Evolutionary conservation across 768 basidiomycete genomes (phyloP).

Genomic region (Mycena olivaceomarginata): DNA sequence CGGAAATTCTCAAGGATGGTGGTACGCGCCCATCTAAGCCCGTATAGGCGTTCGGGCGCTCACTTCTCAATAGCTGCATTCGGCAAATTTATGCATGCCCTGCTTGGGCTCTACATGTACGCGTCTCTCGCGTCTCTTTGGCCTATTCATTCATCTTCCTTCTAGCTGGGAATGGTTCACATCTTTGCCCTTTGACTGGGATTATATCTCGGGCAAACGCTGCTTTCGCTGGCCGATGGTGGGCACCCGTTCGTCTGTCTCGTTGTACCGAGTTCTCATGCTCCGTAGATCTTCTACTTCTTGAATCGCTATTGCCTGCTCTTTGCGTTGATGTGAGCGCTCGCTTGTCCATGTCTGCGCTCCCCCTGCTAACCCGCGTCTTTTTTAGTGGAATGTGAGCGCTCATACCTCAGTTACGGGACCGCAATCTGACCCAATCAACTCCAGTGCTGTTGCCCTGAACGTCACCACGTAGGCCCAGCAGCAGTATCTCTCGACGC

Average conservation of each 20-base stretch:
- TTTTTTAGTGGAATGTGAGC: constrained; percentile 73
- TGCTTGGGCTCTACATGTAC: constrained; percentile 78
- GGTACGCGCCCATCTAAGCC: constrained; percentile 55
- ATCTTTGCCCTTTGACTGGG: constrained; percentile 80
- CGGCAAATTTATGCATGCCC: constrained; percentile 74
- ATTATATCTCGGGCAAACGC: constrained; percentile 73
- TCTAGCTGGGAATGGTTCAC: constrained; percentile 81
- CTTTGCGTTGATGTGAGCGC: constrained; percentile 68
- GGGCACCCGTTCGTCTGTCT: constrained; percentile 34
- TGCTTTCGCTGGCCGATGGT: constrained; percentile 84
- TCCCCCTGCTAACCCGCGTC: not conserved
- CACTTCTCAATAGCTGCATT: constrained; percentile 59
- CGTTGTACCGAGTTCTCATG: constrained; percentile 8
- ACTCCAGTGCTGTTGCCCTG: constrained; percentile 70
- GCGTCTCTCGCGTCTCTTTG: constrained; percentile 45
- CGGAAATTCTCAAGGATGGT: constrained; percentile 67
- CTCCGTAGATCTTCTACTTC: constrained; percentile 78
- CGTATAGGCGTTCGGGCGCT: constrained; percentile 21
- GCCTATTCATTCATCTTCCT: constrained; percentile 32
- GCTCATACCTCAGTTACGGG: constrained; percentile 16
- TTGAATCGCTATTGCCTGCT: constrained; percentile 80
- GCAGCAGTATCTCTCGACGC: not conserved
- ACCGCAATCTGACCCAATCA: constrained; percentile 25
- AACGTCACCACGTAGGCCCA: constrained; percentile 71
- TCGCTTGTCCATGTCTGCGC: not conserved